phyloP scores from a whole-genome alignment of 768 basidiomycete genomes.

The Pulveroboletus sp. region DNA sequence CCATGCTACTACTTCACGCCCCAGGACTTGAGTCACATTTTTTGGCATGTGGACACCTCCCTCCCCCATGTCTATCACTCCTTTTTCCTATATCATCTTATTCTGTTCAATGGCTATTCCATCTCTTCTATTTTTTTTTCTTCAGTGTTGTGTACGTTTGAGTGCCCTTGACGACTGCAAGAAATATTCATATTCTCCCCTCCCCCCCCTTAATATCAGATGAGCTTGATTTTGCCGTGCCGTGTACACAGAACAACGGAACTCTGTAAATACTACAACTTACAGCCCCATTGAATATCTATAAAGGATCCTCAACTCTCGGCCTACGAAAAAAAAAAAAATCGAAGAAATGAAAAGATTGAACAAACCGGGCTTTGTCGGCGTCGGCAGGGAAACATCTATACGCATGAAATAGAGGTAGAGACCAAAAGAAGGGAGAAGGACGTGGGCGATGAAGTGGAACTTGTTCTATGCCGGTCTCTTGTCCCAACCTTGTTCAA shows the following conservation, averaged over 20 bases:
- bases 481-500: constrained; percentile 12
- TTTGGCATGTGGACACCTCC: constrained; percentile 3
- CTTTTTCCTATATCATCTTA: neutral
- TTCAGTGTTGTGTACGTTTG: constrained; percentile 8
- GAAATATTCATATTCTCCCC: neutral
- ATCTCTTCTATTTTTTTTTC: neutral
- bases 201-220: neutral
- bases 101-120: constrained; percentile 1
- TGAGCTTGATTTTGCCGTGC: neutral
- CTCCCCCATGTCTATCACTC: constrained; percentile 9
- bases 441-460: neutral
- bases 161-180: neutral
- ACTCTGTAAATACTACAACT: constrained; percentile 19
- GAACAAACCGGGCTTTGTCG: neutral
- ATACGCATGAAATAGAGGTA: neutral
- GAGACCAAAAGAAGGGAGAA: too few species aligned
- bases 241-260: neutral
- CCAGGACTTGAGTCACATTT: constrained; percentile 7
- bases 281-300: constrained; percentile 13
- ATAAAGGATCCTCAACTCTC: neutral
- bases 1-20: constrained; percentile 8
- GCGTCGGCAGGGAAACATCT: neutral
- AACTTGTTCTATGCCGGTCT: constrained; percentile 17
- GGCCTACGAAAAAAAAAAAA: neutral
- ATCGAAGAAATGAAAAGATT: too few species aligned